These are phyloP conservation scores for Epichloe elymi DNA, from an alignment of 2,329 filamentous ascomycete species.

Conservation along the genomic window DNA sequence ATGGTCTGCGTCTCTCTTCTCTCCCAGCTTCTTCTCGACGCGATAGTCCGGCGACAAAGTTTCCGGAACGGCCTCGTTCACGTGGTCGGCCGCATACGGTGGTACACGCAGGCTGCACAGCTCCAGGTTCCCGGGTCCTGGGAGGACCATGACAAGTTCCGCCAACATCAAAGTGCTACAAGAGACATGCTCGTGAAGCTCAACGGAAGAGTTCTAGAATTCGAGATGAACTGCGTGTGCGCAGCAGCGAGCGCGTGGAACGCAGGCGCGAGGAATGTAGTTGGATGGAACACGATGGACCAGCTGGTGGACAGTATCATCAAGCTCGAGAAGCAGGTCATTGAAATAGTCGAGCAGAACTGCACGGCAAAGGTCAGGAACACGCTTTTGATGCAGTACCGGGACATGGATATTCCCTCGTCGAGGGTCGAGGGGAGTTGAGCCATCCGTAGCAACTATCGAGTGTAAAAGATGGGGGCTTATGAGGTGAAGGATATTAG, in stretches of 20 bases:
- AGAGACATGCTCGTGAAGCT: slow-evolving; percentile 15
- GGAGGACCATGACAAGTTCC: slow-evolving; percentile 11
- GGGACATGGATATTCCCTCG: slow-evolving; percentile 6
- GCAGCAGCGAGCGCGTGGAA: slow-evolving; percentile 25
- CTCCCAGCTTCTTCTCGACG: slow-evolving; percentile 21
- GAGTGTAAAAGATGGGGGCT: not conserved
- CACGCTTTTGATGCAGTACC: slow-evolving; percentile 8
- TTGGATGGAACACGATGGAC: slow-evolving; percentile 20
- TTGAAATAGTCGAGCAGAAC: slow-evolving; percentile 11
- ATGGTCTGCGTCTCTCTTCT: not conserved
- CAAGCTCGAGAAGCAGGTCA: slow-evolving; percentile 15
- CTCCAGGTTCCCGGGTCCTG: slow-evolving; percentile 14
- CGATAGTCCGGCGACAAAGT: slow-evolving; percentile 19
- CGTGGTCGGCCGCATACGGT: slow-evolving; percentile 19
- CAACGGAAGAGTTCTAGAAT: slow-evolving; percentile 22
- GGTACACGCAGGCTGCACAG: slow-evolving; percentile 21
- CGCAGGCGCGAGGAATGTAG: slow-evolving; percentile 22
- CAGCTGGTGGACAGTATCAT: slow-evolving; percentile 15
- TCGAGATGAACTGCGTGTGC: slow-evolving; percentile 27
- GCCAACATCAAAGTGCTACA: slow-evolving; percentile 9
- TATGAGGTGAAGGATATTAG: not conserved
- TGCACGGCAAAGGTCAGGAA: slow-evolving; percentile 8
- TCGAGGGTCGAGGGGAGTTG: not conserved
- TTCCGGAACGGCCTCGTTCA: slow-evolving; percentile 18
- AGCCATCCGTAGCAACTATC: not conserved